Evolutionary conservation across 371 early-diverging fungal genomes (phyloP), one percentile per base, ranked within the genome.

Genomic region (Mucor plumbeus): DNA sequence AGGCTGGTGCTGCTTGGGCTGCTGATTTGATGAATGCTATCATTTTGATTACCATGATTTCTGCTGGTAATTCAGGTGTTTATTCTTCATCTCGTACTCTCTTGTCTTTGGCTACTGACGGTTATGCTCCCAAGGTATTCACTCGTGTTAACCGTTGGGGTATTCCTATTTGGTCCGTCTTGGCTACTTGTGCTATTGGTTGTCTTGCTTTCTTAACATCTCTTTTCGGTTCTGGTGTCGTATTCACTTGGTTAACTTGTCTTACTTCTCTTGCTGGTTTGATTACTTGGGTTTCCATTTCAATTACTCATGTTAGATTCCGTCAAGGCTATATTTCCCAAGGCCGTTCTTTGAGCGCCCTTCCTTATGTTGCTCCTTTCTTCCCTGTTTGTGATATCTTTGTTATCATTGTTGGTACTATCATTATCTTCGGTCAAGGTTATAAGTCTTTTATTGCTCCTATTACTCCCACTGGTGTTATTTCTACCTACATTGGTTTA

Each of bases 281-380:
- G 58, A 84, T 93, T 44, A 88, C 92, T 40, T 97, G 96, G 95
- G 66, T 93, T 26, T 83, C 88, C 53, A 95, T 95, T 67, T 82
- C 88, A 7, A 70, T 90, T 44, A 90, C 90, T 9, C 95, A 95
- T 69, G 76, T 89, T 64, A 91, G 95, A 14, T 95, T 95, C 89
- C 91, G 95, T 34, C 84, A 84, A n/a, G 95, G 95, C 8, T 90
- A 82, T 58, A 59, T 81, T 14, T 81, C 85, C 10, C 96, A 96
- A 64, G 90, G 91, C 8, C 85, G 86, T 31, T 70, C 80, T 5
- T 63, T 93, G 34, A 65, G 71, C 15, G 85, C 85, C 19, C 80
- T 95, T 34, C 94, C 94, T 1, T 95, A 94, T 69, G 73, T 70
- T 13, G 87, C 95, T 2, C 86, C 89, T 0, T 74, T 90, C 35